Percentiles rank a stretch among this genome's conserved stretches.
These are phyloP conservation scores for Lactuca saligna DNA, from an alignment of 129 eudicot genomes.

Conservation along the genomic window DNA sequence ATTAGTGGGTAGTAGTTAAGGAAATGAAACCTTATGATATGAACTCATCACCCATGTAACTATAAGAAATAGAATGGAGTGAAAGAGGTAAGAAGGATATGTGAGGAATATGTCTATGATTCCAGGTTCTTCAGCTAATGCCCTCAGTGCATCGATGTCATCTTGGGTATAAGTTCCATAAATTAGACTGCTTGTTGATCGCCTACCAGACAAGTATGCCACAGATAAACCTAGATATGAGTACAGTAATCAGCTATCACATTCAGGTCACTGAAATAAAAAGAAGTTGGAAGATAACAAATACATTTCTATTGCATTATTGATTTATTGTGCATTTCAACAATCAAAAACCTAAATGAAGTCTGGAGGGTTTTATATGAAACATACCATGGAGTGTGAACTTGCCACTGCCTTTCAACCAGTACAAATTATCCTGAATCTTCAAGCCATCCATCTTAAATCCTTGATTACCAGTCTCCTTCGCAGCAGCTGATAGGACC, in stretches of 20 bases:
- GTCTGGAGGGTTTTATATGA: too few species aligned
- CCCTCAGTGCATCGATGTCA: constrained; percentile 90
- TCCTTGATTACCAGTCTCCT: constrained; percentile 64
- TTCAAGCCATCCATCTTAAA: constrained; percentile 93
- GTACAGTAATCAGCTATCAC: constrained; percentile 36
- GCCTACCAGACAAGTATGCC: constrained; percentile 94
- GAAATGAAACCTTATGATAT: constrained; percentile 22
- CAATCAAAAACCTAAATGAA: too few species aligned
- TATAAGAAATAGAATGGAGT: neutral
- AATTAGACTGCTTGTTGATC: constrained; percentile 61
- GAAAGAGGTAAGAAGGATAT: constrained; percentile 61
- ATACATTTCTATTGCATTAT: neutral
- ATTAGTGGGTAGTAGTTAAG: constrained; percentile 70
- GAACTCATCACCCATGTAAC: neutral
- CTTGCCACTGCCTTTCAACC: constrained; percentile 95
- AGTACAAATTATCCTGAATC: constrained; percentile 69
- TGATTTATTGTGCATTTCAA: neutral
- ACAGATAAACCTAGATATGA: constrained; percentile 73
- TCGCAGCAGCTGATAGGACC: constrained; percentile 58
- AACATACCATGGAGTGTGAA: constrained; percentile 72
- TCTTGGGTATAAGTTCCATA: constrained; percentile 92
- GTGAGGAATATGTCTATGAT: constrained; percentile 79
- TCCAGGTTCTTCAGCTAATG: constrained; percentile 92
- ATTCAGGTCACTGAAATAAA: neutral
- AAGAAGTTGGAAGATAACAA: neutral